Percentiles rank a stretch among this genome's conserved stretches.
phyloP scores from a whole-genome alignment of 1,284 basidiomycete genomes.

The Leccinum griseonigrum region DNA sequence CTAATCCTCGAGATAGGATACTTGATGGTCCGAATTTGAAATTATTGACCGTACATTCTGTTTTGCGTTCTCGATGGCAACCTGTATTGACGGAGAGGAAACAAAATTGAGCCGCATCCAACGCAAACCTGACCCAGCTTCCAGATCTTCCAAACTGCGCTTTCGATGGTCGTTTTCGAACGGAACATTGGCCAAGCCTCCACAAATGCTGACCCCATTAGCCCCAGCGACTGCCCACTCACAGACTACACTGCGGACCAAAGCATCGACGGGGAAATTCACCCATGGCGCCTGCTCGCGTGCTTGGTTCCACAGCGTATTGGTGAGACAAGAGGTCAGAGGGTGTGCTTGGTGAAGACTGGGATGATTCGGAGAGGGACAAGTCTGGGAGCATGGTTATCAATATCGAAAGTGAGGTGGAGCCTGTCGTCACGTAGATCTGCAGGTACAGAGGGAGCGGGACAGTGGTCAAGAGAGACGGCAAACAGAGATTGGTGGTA shows the following conservation, averaged over 20 bases:
- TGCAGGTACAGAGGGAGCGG: slow-evolving; percentile 38
- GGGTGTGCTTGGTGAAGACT: slow-evolving; percentile 6
- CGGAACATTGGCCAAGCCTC: slow-evolving; percentile 13
- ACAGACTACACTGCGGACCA: slow-evolving; percentile 88
- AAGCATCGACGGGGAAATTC: slow-evolving; percentile 90
- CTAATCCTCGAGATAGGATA: slow-evolving; percentile 85
- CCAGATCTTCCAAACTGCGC: slow-evolving; percentile 8
- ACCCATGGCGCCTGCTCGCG: slow-evolving; percentile 84
- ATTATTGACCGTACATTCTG: slow-evolving; percentile 61
- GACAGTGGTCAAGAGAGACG: slow-evolving; percentile 65
- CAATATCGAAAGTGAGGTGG: slow-evolving; percentile 37
- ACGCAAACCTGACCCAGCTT: slow-evolving; percentile 12
- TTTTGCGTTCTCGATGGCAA: slow-evolving; percentile 63
- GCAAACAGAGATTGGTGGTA: slow-evolving; percentile 46
- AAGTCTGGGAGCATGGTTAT: slow-evolving; percentile 1
- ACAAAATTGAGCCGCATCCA: slow-evolving; percentile 81
- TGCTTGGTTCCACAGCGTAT: slow-evolving; percentile 82
- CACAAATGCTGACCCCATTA: slow-evolving; percentile 24
- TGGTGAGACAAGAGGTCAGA: slow-evolving; percentile 74
- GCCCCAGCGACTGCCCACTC: slow-evolving; percentile 67
- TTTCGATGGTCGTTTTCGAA: slow-evolving; percentile 14
- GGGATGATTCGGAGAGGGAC: slow-evolving; percentile 5
- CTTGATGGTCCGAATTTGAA: slow-evolving; percentile 80
- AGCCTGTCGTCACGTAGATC: slow-evolving; percentile 17
- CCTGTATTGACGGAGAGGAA: slow-evolving; percentile 58